phyloP scores from a whole-genome alignment of 768 basidiomycete species.

The Cystobasidium onofrii region DNA sequence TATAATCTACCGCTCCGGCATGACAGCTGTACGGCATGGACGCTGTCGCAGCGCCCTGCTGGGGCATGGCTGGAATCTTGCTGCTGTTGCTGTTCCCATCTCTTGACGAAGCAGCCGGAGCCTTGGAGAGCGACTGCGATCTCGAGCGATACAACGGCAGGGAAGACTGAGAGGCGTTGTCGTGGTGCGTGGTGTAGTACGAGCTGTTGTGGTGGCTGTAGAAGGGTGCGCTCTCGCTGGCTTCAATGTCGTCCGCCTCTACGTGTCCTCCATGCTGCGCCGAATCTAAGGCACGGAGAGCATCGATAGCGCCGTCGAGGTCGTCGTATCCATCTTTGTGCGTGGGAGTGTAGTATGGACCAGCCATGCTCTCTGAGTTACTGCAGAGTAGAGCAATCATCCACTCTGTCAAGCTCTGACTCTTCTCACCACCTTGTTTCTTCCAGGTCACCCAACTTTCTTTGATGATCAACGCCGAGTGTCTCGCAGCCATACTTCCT shows the following conservation, averaged over 20 bases:
- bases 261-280: no score
- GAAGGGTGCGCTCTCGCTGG: not conserved
- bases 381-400: no score
- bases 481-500: no score
- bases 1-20: not conserved
- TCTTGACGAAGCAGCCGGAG: not conserved
- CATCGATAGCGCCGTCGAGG: no score
- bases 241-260: not conserved
- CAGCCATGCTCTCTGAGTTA: not conserved
- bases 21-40: no score
- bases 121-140: not conserved
- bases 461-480: no score
- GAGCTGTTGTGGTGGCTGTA: slow-evolving; percentile 5
- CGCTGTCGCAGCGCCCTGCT: no score
- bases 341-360: not conserved
- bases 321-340: not conserved
- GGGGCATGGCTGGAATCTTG: no score
- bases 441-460: no score
- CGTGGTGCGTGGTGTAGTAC: not conserved
- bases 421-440: no score
- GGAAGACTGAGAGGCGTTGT: not conserved
- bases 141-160: not conserved
- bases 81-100: not conserved
- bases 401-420: no score
- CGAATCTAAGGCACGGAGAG: no score